Evolutionary conservation across 1,284 basidiomycete species (phyloP), one percentile per base, ranked within the genome.

Genomic region (Cryptococcus sp.): DNA sequence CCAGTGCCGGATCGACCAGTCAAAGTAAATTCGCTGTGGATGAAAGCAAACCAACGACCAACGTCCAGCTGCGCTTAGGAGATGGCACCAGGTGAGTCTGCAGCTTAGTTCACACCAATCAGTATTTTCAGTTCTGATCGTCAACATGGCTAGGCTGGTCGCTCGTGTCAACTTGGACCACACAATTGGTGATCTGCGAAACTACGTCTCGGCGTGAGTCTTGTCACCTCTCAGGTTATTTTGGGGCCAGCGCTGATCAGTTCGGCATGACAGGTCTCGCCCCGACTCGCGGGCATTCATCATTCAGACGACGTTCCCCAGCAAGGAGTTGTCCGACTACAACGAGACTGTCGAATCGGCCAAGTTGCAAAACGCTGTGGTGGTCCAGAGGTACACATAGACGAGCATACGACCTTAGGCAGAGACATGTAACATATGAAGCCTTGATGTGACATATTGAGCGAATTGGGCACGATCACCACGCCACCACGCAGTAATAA

Each of bases 81-180:
- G 93, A 97, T 78, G 96, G 96, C 13, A 90, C 90, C n/a, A 84
- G 89, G 88, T 88, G 61, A 39, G 82, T 73, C 44, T 46, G 1
- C 17, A 19, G 25, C 16, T 3, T 48, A 23, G 38, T 25, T 15
- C 1, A n/a, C 5, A 48, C 6, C 35, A 40, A n/a, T 11, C 2
- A 8, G 22, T 25, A 17, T 7, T 1, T 1, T 16, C 11, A 6
- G 25, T 31, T 45, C 23, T 47, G 17, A 22, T 17, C 2, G 27
- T 44, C 57, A 45, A 53, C 27, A 20, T 13, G 44, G 49, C 20
- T 70, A 90, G 93, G 65, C 85, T 95, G 76, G 88, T 93, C 3
- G 88, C 85, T 48, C 82, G 90, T 54, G 90, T 98, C 88, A 99
- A 99, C 78, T 81, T 93, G 56, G 88, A 87, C 11, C 93, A 98